Conservation (phyloP, 2,329 filamentous ascomycete genomes). For the Fusarium devonianum region DNA sequence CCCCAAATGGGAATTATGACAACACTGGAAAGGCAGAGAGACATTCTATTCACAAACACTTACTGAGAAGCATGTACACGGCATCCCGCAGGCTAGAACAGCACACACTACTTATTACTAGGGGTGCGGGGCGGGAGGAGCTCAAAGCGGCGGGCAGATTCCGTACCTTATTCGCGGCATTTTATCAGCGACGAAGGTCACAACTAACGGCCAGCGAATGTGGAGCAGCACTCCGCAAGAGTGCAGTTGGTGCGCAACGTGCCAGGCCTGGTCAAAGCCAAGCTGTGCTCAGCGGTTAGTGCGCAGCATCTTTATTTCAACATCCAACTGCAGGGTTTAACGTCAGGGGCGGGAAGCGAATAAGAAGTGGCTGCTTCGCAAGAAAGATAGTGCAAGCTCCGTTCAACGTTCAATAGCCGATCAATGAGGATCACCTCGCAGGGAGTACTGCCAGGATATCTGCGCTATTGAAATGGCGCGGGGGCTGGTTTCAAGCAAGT, state of each 20-base stretch:
- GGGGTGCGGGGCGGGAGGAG: constrained; percentile 7
- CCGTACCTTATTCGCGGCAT: too few relatives aligned
- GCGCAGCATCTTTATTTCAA: constrained; percentile 6
- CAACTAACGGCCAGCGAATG: background rate
- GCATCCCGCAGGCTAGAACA: too few relatives aligned
- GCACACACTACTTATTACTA: too few relatives aligned
- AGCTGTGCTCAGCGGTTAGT: constrained; percentile 2
- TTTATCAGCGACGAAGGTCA: constrained; percentile 13
- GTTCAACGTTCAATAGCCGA: background rate
- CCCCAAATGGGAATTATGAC: too few relatives aligned
- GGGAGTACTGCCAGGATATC: constrained; percentile 8
- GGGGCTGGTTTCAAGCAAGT: constrained; percentile 4
- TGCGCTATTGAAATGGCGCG: constrained; percentile 4
- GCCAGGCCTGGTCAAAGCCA: background rate
- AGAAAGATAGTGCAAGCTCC: background rate
- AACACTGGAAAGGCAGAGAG: too few relatives aligned
- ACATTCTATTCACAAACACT: too few relatives aligned
- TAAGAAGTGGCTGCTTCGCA: background rate
- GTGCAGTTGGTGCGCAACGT: constrained; percentile 20
- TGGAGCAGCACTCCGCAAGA: constrained; percentile 26
- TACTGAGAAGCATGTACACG: too few relatives aligned
- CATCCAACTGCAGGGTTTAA: constrained; percentile 5
- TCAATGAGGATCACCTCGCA: constrained; percentile 7
- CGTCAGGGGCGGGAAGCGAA: too few relatives aligned
- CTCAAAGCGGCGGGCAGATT: constrained; percentile 16